Conservation (phyloP, 768 basidiomycete species). For the Lepiota venenata region DNA sequence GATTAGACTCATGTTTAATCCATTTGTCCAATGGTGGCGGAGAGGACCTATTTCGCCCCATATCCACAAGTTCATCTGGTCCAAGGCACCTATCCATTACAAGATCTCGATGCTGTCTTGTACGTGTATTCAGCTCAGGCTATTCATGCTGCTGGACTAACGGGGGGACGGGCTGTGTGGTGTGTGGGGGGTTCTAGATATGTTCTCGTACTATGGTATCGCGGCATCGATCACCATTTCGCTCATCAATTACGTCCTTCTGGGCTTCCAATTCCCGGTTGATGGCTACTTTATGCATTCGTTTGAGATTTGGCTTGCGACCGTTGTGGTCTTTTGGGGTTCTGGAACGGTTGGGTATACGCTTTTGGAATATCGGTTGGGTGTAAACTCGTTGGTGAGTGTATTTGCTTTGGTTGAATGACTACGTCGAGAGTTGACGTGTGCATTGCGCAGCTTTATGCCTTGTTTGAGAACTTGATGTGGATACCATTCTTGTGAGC, state of each 20-base stretch:
- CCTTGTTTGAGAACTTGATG: slow-evolving; percentile 54
- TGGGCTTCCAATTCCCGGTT: slow-evolving; percentile 69
- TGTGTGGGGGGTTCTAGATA: slow-evolving; percentile 32
- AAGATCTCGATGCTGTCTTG: slow-evolving; percentile 77
- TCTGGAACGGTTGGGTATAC: slow-evolving; percentile 70
- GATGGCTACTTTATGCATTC: slow-evolving; percentile 77
- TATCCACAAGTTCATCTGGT: slow-evolving; percentile 77
- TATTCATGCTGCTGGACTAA: slow-evolving; percentile 1
- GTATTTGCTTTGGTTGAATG: not conserved
- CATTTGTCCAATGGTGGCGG: slow-evolving; percentile 69
- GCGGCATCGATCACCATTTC: slow-evolving; percentile 64
- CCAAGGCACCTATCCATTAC: slow-evolving; percentile 72
- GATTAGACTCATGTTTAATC: slow-evolving; percentile 78
- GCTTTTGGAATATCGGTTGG: slow-evolving; percentile 69
- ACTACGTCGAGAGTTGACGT: slow-evolving; percentile 2
- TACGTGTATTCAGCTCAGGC: slow-evolving; percentile 25
- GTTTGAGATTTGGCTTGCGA: slow-evolving; percentile 81
- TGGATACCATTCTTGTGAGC: slow-evolving; percentile 79
- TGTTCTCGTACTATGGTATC: slow-evolving; percentile 64
- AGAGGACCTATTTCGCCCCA: slow-evolving; percentile 76
- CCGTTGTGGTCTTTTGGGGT: slow-evolving; percentile 74
- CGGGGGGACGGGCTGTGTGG: slow-evolving; percentile 1
- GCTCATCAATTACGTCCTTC: slow-evolving; percentile 69
- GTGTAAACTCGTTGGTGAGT: slow-evolving; percentile 46
- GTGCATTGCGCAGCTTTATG: slow-evolving; percentile 29